A percentile compares a stretch with the other conserved stretches of the same genome.
Evolutionary conservation across 768 basidiomycete genomes (phyloP).

Genomic region (Tylopilus felleus): DNA sequence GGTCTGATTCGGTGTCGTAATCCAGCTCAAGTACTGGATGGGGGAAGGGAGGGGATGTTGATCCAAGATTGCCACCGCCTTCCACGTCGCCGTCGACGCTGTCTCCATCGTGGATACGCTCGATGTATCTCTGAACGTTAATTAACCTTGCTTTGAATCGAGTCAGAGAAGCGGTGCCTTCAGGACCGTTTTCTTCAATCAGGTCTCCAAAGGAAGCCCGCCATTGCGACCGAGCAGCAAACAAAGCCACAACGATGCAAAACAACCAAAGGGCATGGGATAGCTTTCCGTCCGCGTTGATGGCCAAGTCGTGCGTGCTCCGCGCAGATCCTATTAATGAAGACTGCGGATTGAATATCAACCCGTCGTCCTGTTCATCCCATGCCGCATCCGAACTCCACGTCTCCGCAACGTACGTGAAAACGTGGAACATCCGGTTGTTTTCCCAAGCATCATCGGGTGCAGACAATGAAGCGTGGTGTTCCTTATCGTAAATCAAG

Average conservation of each 20-base stretch:
- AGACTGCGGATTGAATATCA: conserved; percentile 28
- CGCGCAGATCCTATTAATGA: conserved; percentile 7
- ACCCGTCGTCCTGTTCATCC: conserved; percentile 25
- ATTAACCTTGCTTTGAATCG: conserved; percentile 26
- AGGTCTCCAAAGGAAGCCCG: conserved; percentile 14
- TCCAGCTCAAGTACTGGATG: conserved; percentile 17
- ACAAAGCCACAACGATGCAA: conserved; percentile 32
- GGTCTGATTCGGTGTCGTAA: conserved; percentile 20
- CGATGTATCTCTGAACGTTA: conserved; percentile 22
- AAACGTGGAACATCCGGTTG: conserved; percentile 14
- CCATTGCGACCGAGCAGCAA: conserved; percentile 11
- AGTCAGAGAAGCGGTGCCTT: conserved; percentile 11
- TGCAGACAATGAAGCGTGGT: background rate
- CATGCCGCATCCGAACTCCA: conserved; percentile 25
- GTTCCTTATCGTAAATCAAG: conserved; percentile 24
- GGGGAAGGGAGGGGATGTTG: conserved; percentile 20
- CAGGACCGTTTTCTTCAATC: conserved; percentile 12
- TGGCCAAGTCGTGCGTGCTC: conserved; percentile 27
- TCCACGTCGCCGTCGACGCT: conserved; percentile 17
- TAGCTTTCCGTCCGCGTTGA: conserved; percentile 51
- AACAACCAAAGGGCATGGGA: conserved; percentile 50
- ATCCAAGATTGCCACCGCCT: conserved; percentile 22
- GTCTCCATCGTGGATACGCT: conserved; percentile 15
- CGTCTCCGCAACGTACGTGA: conserved; percentile 18
- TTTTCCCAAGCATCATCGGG: conserved; percentile 16